Base-by-base conservation (phyloP, 768 basidiomycete species). In the Lactarius psammicola region DNA sequence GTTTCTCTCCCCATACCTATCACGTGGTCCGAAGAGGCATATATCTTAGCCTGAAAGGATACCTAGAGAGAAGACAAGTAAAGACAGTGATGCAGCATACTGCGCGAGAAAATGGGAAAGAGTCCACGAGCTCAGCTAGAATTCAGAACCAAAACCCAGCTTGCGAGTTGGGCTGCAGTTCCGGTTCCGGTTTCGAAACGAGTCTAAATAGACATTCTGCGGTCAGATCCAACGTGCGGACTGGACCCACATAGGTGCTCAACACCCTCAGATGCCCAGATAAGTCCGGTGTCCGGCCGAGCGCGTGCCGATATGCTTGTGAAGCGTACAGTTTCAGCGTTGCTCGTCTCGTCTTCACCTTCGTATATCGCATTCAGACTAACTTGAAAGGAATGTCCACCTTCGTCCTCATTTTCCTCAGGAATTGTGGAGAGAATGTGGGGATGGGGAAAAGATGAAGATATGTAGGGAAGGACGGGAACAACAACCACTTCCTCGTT, bases 111-210 rank as follows among this genome's bases (percentile, higher is more conserved):
- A 20, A 7, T 33, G 5, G 28, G 11, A 65, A 65, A 65, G 60
- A 65, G 64, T 65, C 59, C 59, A 56, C 20, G 59, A 56, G 64
- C 64, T 61, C 59, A 61, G 13, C 64, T 60, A n/a, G 17, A 53
- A 8, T 20, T 33, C 40, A 55, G 26, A 55, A 59, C 30, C 53
- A 36, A 57, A 23, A 31, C 8, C 9, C 11, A 17, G 18, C 23
- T 10, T 17, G 49, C 13, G n/a, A 30, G 26, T 23, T 33, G 31
- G 20, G 36, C 40, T 20, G 36, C 49, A 30, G 46, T 49, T 31
- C 46, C 17, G 33, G 30, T 36, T 15, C 55, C 36, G 23, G 54
- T 1, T 17, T 44, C 33, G 26, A 26, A 40, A 61, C 51, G 17
- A 38, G 51, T 38, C 53, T 55, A 63, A 38, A 67, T 36, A 18